Base-by-base conservation (phyloP, 2,329 filamentous ascomycete species). In the Colletotrichum tropicale region DNA sequence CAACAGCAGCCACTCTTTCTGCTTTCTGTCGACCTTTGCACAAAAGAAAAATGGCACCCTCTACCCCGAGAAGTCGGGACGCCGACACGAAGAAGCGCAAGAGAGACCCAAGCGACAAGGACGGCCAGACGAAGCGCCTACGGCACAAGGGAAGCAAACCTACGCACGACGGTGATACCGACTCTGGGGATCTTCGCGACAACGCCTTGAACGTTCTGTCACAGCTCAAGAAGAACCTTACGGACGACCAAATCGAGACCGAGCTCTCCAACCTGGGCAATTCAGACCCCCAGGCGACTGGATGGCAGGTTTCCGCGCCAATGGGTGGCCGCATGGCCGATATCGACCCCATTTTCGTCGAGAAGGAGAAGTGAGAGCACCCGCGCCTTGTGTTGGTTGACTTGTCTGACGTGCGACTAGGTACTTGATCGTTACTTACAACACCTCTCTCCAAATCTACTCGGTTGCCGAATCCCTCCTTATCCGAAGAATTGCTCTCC, bases 401-500 rank as follows among this genome's bases (percentile, higher is more conserved):
- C 26, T 18, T 9, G 67, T 66, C 81, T 85, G 68, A 86, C 80
- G 58, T 6, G 10, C n/a, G 26, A 48, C 48, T 26, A 95, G 95
- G 81, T 90, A 93, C 84, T 83, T 98, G 52, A 92, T 98, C 73
- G 84, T 98, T 71, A 91, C 93, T 36, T 95, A 95, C 80, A 91
- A 93, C 76, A 93, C 91, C 32, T 93, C 93, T 12, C 88, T 98
- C 70, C 94, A 96, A 82, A 90, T 98, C 30, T 98, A 97, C 84
- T 94, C 94, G 3, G 91, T 95, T 34, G 88, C 91, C 78, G 96
- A 95, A 70, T 98, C 97, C 3, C 90, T 98, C 66, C 91, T 98
- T 26, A 88, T 95, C 61, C 93, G 95, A 78, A 91, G 92, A 71
- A 93, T 98, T 65, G 86, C 90, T 15, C 86, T 93, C 78, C 87